Evolutionary conservation across 768 basidiomycete genomes (phyloP), one percentile per base, ranked within the genome.

Genomic region (Russula earlei): DNA sequence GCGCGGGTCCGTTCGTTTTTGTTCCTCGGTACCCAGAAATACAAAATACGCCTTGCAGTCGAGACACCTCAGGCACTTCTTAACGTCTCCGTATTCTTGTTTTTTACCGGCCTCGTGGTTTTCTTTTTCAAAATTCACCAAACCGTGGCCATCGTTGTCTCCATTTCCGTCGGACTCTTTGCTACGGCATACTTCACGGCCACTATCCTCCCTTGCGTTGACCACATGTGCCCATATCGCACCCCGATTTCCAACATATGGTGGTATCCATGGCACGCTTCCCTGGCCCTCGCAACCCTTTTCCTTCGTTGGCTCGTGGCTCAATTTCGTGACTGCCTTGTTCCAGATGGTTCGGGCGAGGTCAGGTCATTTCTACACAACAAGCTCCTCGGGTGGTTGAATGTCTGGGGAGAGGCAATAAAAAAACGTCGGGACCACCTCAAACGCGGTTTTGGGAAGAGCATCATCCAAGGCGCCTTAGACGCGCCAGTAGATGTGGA

Each of bases 11-110:
- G 58, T 6, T 41, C 58, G 8, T 55, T 55, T 47, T 33, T 59
- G 43, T 59, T 46, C 48, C 11, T 56, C 15, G 58, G 58, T 14
- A 44, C 50, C 41, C 34, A 44, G 27, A 22, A 11, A 17, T 59
- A 36, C 27, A 14, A 48, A 22, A 34, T 43, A 36, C 25, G 34
- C 24, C 24, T n/a, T 29, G 49, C 49, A 11, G 54, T 59, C 27
- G 58, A 59, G 25, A 8, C 20, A 15, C 44, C 38, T 6, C 58
- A 48, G 41, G 22, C 49, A 17, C 54, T 59, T 36, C 54, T 59
- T 8, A 54, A 59, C 29, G 20, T 55, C 34, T 41, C 58, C 4
- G 24, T 59, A 9, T 59, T 59, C 44, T 34, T 61, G 20, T 61
- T 61, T 44, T 49, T 59, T 31, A 40, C 27, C 9, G 60, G 60